A percentile compares a stretch with the other conserved stretches of the same genome.
Evolutionary conservation across 2,329 filamentous ascomycete genomes (phyloP).

Genomic region (Penicillium paneum): DNA sequence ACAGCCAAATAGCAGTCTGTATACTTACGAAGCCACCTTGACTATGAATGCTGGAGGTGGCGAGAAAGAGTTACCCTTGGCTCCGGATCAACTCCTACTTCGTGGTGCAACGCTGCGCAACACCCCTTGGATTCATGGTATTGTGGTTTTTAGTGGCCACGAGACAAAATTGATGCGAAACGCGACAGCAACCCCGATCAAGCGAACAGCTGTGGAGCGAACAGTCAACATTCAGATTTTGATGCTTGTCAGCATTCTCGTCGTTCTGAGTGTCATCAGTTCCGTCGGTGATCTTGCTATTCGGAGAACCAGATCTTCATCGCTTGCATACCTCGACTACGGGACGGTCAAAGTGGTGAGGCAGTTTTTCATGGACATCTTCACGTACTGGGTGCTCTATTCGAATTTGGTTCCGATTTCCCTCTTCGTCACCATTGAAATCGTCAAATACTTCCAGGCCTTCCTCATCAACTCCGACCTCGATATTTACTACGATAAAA

Average conservation of each 20-base stretch:
- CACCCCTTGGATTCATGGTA: conserved; percentile 93
- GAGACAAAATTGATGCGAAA: conserved; percentile 99
- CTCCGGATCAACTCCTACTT: conserved; percentile 87
- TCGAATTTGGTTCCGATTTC: conserved; percentile 96
- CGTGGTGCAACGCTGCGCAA: conserved; percentile 92
- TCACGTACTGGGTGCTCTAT: conserved; percentile 98
- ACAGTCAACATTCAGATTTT: conserved; percentile 93
- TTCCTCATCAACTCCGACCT: conserved; percentile 96
- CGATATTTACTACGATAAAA: conserved; percentile 96
- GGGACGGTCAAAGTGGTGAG: conserved; percentile 63
- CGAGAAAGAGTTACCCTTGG: conserved; percentile 85
- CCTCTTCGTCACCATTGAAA: conserved; percentile 93
- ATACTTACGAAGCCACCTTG: conserved; percentile 95
- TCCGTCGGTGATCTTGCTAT: conserved; percentile 87
- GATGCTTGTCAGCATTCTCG: conserved; percentile 78
- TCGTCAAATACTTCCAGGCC: conserved; percentile 98
- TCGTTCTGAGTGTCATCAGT: conserved; percentile 81
- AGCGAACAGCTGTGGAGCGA: conserved; percentile 91
- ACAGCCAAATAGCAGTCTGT: conserved; percentile 96
- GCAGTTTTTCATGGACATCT: conserved; percentile 89
- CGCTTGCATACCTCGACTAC: conserved; percentile 71
- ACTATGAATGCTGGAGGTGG: conserved; percentile 87
- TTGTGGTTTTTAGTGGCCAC: conserved; percentile 95
- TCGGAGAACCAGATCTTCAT: conserved; percentile 59
- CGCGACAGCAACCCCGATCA: conserved; percentile 94